Percentiles rank a stretch among this genome's conserved stretches.
These are phyloP conservation scores for Sporobolomyces roseus DNA, from an alignment of 768 basidiomycete species.

Conservation along the genomic window DNA sequence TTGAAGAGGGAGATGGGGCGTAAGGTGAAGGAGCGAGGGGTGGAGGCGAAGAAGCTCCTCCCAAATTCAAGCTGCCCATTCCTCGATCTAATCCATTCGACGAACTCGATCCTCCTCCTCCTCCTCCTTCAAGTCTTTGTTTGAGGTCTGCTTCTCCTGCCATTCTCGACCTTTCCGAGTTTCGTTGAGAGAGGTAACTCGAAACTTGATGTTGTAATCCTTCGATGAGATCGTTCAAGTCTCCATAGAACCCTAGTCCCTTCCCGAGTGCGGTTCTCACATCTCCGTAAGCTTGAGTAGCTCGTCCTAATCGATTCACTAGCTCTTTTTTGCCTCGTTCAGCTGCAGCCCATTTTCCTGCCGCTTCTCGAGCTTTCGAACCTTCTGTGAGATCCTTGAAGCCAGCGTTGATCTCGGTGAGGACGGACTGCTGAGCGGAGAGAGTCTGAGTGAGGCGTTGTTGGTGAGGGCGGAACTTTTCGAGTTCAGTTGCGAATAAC, in stretches of 20 bases:
- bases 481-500: slow-evolving; percentile 85
- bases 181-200: slow-evolving; percentile 62
- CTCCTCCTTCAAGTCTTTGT: slow-evolving; percentile 56
- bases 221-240: slow-evolving; percentile 63
- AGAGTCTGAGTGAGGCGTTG: slow-evolving; percentile 72
- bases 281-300: slow-evolving; percentile 79
- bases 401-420: slow-evolving; percentile 69
- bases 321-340: slow-evolving; percentile 75
- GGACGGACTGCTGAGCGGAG: slow-evolving; percentile 65
- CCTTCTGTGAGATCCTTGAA: slow-evolving; percentile 71
- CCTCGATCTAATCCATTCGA: slow-evolving; percentile 14
- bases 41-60: not conserved
- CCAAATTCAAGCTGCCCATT: slow-evolving; percentile 49
- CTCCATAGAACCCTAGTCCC: slow-evolving; percentile 81
- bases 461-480: slow-evolving; percentile 92
- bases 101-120: not conserved
- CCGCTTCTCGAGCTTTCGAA: slow-evolving; percentile 70
- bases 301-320: slow-evolving; percentile 65
- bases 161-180: slow-evolving; percentile 66
- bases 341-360: slow-evolving; percentile 73
- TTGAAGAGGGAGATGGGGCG: not conserved
- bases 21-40: not conserved
- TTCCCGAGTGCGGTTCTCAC: slow-evolving; percentile 74
- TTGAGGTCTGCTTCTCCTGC: slow-evolving; percentile 68
- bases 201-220: slow-evolving; percentile 61